Base-by-base conservation (phyloP, 116 monocot genomes). In the Zostera marina region DNA sequence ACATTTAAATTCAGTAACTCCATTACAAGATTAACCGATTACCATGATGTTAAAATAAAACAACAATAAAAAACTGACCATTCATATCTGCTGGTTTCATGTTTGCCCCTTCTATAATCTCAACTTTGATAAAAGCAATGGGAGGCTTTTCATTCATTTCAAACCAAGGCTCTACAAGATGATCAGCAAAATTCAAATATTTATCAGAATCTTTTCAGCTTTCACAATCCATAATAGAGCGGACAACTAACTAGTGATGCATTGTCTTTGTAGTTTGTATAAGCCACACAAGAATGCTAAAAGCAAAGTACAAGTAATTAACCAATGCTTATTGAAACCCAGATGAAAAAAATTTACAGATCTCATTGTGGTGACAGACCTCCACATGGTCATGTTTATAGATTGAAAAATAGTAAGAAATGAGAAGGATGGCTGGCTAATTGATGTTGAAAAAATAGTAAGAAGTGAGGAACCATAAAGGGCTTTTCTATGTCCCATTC, bases 51-150 rank as follows among this genome's bases (percentile, higher is more conserved):
- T 38, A 42, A 63, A 10, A 62, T 9, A 54, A 11, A 63, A 4
- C 32, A 32, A 19, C 15, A 53, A 44, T 14, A 17, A 16, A 25
- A 41, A 39, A 25, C 51, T 42, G 22, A 84, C 93, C 94, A 71
- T 84, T 88, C 52, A 73, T 38, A 76, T 94, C 94, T 40, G 81
- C 81, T 47, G 88, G 81, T 67, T 94, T 79, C 81, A 94, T 75
- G 41, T 82, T 69, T 51, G 68, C 69, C 20, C 70, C 94, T 77
- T 88, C 94, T 17, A 94, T 6, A 44, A 94, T 72, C 62, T 88
- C 94, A 51, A 94, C 68, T 55, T 73, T 81, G 2, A 47, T 84
- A 67, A 64, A 68, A 54, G 84, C 94, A 63, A 88, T 66, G 22
- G 81, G 73, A 67, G 15, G 63, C 47, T 79, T 94, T 69, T 88